phyloP scores from a whole-genome alignment of 495 filamentous ascomycete species.

The Aspergillus sparsus region DNA sequence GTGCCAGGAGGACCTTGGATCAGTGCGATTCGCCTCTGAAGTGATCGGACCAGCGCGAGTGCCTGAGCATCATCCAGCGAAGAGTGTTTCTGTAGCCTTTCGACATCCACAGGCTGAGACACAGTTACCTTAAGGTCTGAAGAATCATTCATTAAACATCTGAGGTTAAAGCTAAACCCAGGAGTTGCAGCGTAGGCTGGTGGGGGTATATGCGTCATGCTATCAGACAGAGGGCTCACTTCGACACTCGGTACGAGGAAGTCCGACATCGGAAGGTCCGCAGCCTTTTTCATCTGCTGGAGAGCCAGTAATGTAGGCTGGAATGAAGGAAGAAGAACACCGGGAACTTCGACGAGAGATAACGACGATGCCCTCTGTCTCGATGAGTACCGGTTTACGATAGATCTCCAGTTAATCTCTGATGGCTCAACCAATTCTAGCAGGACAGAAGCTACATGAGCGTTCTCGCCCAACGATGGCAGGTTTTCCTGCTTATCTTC shows the following conservation, averaged over 20 bases:
- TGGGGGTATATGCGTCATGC: slow-evolving; percentile 38
- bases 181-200: slow-evolving; percentile 53
- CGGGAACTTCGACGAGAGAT: slow-evolving; percentile 69
- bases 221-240: background rate
- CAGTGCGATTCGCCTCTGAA: slow-evolving; percentile 59
- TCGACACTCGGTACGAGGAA: slow-evolving; percentile 46
- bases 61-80: slow-evolving; percentile 62
- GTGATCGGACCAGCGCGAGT: slow-evolving; percentile 52
- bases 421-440: slow-evolving; percentile 8
- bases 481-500: background rate
- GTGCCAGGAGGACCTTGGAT: slow-evolving; percentile 85
- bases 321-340: slow-evolving; percentile 67
- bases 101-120: slow-evolving; percentile 39
- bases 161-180: slow-evolving; percentile 57
- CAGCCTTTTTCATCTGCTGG: slow-evolving; percentile 54
- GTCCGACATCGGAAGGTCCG: slow-evolving; percentile 60
- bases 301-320: slow-evolving; percentile 65
- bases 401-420: slow-evolving; percentile 32
- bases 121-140: slow-evolving; percentile 33
- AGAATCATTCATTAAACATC: slow-evolving; percentile 44
- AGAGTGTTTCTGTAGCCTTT: slow-evolving; percentile 42
- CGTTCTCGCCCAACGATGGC: no score
- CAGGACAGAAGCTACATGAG: no score
- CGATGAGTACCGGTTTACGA: slow-evolving; percentile 22
- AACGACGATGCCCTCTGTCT: background rate